Evolutionary conservation across 164 flowering plant genomes (phyloP).

Genomic region (Stephania japonica): DNA sequence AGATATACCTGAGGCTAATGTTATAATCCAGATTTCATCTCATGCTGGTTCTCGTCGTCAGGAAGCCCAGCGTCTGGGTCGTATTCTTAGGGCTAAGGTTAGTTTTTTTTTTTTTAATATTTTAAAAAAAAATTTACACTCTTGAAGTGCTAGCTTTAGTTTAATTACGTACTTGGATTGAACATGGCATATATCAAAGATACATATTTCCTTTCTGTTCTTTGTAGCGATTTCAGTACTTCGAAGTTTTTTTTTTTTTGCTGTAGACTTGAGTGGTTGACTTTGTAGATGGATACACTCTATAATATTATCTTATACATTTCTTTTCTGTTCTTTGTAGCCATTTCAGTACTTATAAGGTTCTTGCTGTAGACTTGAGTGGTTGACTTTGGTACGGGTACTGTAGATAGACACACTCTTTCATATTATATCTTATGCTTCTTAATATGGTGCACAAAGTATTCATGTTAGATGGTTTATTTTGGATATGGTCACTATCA

Average conservation of each 20-base stretch:
- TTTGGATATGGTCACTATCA: not conserved
- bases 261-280: no score
- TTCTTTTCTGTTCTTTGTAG: no score
- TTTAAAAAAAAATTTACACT: not conserved
- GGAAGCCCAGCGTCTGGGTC: constrained; percentile 98
- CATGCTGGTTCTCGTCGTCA: constrained; percentile 99
- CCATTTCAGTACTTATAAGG: no score
- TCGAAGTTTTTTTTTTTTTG: no score
- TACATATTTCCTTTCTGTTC: no score
- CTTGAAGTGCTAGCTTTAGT: constrained; percentile 1
- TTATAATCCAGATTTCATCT: constrained; percentile 95
- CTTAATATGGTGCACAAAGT: not conserved
- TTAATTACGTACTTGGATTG: not conserved
- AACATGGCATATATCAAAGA: not conserved
- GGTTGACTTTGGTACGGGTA: no score
- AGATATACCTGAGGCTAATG: constrained; percentile 99
- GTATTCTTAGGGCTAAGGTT: constrained; percentile 99
- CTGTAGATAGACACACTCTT: no score
- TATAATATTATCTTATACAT: no score
- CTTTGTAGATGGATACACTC: no score
- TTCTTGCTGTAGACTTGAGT: no score
- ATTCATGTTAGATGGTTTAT: not conserved
- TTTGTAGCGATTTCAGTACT: no score
- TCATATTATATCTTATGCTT: no score
- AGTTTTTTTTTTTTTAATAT: constrained; percentile 4